These are phyloP conservation scores for Hanseniaspora meyeri DNA, from an alignment of 805 yeast genomes.

Conservation along the genomic window DNA sequence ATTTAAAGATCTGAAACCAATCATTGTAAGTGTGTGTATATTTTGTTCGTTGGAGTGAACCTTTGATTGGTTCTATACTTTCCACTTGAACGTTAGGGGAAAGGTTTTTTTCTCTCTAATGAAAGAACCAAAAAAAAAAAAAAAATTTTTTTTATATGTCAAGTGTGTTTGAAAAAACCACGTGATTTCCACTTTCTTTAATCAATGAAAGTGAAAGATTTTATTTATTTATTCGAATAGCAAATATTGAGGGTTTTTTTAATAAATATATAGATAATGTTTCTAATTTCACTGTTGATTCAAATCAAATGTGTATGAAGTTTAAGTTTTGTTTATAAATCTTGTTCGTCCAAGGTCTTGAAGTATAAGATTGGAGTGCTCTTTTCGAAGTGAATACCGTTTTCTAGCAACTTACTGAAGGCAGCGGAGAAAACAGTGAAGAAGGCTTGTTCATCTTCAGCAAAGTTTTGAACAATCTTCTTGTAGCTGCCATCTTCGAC, in stretches of 20 bases:
- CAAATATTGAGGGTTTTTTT: not conserved
- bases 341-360: constrained; percentile 63
- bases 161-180: not conserved
- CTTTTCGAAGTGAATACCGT: constrained; percentile 57
- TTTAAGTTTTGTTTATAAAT: constrained; percentile 12
- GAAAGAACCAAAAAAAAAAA: not conserved
- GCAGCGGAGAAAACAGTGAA: constrained; percentile 53
- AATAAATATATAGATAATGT: not conserved
- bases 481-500: constrained; percentile 48
- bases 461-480: constrained; percentile 53
- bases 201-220: too few species aligned
- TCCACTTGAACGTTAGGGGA: too few species aligned
- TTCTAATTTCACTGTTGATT: too few species aligned
- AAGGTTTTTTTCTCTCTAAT: not conserved
- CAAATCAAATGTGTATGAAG: too few species aligned
- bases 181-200: not conserved
- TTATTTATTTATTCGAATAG: too few species aligned
- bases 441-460: constrained; percentile 50
- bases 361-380: constrained; percentile 36
- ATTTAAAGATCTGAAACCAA: not conserved
- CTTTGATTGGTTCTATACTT: not conserved
- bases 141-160: too few species aligned
- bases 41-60: not conserved
- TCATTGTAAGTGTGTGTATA: not conserved
- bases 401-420: constrained; percentile 59